Base-by-base conservation (phyloP, 352 stramenopile species). In the Phytophthora sp. region DNA sequence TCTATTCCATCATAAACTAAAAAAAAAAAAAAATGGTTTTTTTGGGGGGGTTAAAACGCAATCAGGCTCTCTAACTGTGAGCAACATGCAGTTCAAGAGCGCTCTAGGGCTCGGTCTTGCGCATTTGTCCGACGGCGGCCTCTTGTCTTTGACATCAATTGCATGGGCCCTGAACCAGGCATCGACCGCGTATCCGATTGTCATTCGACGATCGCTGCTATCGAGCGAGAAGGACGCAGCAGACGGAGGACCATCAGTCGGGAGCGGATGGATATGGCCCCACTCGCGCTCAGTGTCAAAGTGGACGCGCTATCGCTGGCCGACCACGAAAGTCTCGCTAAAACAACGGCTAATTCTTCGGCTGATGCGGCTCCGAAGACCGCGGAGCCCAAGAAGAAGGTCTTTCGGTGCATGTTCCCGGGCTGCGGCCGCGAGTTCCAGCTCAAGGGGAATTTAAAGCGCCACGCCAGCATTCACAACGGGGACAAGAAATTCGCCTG, bases 401-500 rank as follows among this genome's bases (percentile, higher is more conserved):
- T 84, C 8, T 86, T 84, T 42, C 66, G 73, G 5, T 90, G 78
- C 52, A 63, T 65, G 23, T 88, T 84, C 63, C 77, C 78, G 0
- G 77, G 80, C 16, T 90, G 81, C 26, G 76, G 66, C 2, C 75
- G 79, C 13, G 67, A 83, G 47, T 90, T 90, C 55, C 73, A 83
- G 20, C 78, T 88, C 62, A 90, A 90, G 56, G 81, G 81, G 2
- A 90, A 90, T 50, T 61, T 85, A 12, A 90, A 90, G 42, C 61
- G 81, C 15, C 81, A 90, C 57, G 45, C 63, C 31, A 88, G 84
- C 33, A 88, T 84, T 49, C 81, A 90, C 63, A 74, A 78, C 42
- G 78, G 80, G 4, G 73, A 80, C 44, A 74, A 80, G 60, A 81
- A 84, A 59, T 93, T 92, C 59, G 47, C 31, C 2, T 93, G 85